A percentile compares a stretch with the other conserved stretches of the same genome.
phyloP scores from a whole-genome alignment of 306 rosid species.

The Mucuna pruriens region DNA sequence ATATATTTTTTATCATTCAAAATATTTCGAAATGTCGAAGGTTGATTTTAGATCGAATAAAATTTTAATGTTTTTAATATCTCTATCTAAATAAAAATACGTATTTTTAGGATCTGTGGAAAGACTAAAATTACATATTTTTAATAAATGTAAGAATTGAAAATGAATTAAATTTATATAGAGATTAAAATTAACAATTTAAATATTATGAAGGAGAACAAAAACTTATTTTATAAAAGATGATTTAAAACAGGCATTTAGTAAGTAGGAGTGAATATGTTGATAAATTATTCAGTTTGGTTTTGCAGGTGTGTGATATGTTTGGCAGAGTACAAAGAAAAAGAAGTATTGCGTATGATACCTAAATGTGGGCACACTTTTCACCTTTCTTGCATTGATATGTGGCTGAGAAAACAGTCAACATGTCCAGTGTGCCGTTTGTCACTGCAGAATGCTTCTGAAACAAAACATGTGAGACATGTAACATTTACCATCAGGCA shows the following conservation, averaged over 20 bases:
- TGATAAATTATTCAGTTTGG: constrained; percentile 27
- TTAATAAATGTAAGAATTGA: no score
- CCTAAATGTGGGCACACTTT: constrained; percentile 93
- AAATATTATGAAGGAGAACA: no score
- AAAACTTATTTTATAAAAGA: neutral
- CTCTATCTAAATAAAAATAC: no score
- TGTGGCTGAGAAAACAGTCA: constrained; percentile 85
- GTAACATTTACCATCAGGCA: constrained; percentile 53
- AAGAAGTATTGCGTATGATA: constrained; percentile 81
- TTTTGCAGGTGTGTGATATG: constrained; percentile 89
- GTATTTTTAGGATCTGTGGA: no score
- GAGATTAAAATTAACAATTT: no score
- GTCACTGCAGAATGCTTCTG: constrained; percentile 63
- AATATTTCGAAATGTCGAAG: no score
- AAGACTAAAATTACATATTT: no score
- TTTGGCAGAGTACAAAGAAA: constrained; percentile 86
- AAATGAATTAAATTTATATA: no score
- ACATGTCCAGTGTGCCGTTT: constrained; percentile 95
- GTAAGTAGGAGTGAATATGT: neutral
- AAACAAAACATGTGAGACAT: constrained; percentile 59
- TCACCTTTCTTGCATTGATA: constrained; percentile 91
- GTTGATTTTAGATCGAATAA: no score
- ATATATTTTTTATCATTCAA: no score
- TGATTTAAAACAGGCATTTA: neutral
- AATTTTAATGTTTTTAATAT: no score